Evolutionary conservation across 371 early-diverging fungal species (phyloP).

Genomic region (Rhizopus arrhizus): DNA sequence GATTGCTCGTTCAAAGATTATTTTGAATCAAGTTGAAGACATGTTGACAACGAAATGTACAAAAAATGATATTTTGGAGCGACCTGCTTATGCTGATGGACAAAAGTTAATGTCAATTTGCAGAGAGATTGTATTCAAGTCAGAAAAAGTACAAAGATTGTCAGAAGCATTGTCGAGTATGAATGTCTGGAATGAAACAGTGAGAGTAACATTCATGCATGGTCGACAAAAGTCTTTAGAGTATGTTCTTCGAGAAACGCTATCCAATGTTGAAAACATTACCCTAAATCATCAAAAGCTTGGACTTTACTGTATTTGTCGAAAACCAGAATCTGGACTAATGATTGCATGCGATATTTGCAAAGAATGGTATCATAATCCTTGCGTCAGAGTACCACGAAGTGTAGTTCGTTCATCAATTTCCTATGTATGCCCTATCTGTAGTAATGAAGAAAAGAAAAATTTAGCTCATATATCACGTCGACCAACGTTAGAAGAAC

Average conservation of each 20-base stretch:
- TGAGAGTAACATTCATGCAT: constrained; percentile 23
- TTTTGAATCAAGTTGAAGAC: constrained; percentile 10
- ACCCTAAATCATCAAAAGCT: constrained; percentile 5
- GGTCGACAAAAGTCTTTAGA: constrained; percentile 29
- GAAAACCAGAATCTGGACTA: constrained; percentile 61
- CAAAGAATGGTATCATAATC: constrained; percentile 79
- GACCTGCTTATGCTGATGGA: constrained; percentile 18
- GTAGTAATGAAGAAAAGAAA: constrained; percentile 26
- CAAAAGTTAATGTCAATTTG: constrained; percentile 12
- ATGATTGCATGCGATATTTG: constrained; percentile 87
- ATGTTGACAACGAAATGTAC: constrained; percentile 5
- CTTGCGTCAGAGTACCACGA: constrained; percentile 68
- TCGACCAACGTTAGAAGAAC: constrained; percentile 50
- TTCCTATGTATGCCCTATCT: constrained; percentile 73
- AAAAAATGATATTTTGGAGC: constrained; percentile 6
- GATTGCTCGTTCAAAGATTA: constrained; percentile 12
- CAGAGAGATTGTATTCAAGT: constrained; percentile 17
- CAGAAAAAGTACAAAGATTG: constrained; percentile 13
- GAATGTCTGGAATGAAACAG: constrained; percentile 21
- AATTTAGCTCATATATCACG: constrained; percentile 26
- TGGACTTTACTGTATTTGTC: constrained; percentile 62
- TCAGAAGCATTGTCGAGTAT: constrained; percentile 6
- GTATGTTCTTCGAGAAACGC: constrained; percentile 18
- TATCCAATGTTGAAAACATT: constrained; percentile 18
- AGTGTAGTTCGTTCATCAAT: constrained; percentile 56